Evolutionary conservation across 306 rosid species (phyloP), one percentile per base, ranked within the genome.

Genomic region (Acmispon strigosus): DNA sequence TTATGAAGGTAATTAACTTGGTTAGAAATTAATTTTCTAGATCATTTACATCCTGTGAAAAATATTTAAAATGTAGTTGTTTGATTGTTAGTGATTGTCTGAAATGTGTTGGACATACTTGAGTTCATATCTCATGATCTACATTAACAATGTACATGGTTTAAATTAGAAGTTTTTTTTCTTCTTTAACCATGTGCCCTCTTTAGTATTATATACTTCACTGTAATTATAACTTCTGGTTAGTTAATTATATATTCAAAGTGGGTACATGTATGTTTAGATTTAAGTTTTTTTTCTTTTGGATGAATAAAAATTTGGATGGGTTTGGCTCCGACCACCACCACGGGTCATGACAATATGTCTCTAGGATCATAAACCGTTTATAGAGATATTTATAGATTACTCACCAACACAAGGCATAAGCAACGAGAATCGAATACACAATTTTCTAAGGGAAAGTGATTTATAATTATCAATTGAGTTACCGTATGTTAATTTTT

Each of bases 81-180:
- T 50, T 39, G n/a, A 10, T 52, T 6, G 56, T 27, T 27, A 27
- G 37, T 53, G 12, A 61, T 37, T 39, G 8, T 72, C 58, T 63
- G 34, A 19, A 42, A 62, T 62, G 47, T 1, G 64, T 69, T 8
- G 6, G 18, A 29, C 42, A 65, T 27, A 27, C 19, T 65, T 65
- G 24, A 58, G 64, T 41, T 75, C 59, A 65, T 17, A 36, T 42
- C 55, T 69, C 69, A 37, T 80, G 34, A 69, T 74, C 61, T 61
- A 53, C 57, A 15, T 79, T 20, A 11, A 62, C 8, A 17, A 43
- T 64, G 77, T 63, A 75, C 60, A 75, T 69, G 64, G 53, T 66
- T 66, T 29, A 39, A 27, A 48, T 72, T 48, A 36, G 45, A 32
- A n/a, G n/a, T 32, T 4, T 13, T 11, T 9, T 2, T n/a, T 10